Conservation (phyloP, 139 green algal species). For the Chlamydomonas sp. region DNA sequence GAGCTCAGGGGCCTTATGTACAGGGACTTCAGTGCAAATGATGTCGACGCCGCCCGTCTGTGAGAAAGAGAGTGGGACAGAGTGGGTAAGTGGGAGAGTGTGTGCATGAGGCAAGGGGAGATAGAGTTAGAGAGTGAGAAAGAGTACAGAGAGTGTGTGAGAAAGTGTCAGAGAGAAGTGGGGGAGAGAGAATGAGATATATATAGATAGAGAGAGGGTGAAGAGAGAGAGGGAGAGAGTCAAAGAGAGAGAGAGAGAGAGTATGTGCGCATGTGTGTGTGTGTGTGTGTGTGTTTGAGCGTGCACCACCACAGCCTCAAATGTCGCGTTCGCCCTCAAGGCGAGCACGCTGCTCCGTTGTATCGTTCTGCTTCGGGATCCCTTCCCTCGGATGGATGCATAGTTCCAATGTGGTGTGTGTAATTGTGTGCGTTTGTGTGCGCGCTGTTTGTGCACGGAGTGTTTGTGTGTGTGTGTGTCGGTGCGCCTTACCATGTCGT, state of each 20-base stretch:
- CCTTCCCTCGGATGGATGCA: not conserved
- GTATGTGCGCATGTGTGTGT: too few relatives aligned
- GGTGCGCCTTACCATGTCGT: slow-evolving; percentile 33
- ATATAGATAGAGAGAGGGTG: not conserved
- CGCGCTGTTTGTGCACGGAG: not conserved
- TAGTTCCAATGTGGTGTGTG: slow-evolving; percentile 1
- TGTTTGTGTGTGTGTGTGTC: not conserved
- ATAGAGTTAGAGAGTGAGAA: not conserved
- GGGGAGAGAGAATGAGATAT: not conserved
- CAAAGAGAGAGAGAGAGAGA: too few relatives aligned
- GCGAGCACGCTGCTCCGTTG: not conserved
- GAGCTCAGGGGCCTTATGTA: too few relatives aligned
- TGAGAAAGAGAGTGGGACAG: not conserved
- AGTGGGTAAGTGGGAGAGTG: not conserved
- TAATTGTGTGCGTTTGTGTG: not conserved
- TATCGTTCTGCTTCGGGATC: not conserved
- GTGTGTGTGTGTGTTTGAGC: too few relatives aligned
- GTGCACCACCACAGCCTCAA: slow-evolving; percentile 14
- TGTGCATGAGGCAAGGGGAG: not conserved
- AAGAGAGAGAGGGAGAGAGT: not conserved
- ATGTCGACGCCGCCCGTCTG: too few relatives aligned
- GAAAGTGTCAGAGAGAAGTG: not conserved
- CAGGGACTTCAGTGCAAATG: too few relatives aligned
- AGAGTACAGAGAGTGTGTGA: not conserved
- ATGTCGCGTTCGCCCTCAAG: not conserved